Base-by-base conservation (phyloP, 495 filamentous ascomycete species). In the Penicillium lividum region DNA sequence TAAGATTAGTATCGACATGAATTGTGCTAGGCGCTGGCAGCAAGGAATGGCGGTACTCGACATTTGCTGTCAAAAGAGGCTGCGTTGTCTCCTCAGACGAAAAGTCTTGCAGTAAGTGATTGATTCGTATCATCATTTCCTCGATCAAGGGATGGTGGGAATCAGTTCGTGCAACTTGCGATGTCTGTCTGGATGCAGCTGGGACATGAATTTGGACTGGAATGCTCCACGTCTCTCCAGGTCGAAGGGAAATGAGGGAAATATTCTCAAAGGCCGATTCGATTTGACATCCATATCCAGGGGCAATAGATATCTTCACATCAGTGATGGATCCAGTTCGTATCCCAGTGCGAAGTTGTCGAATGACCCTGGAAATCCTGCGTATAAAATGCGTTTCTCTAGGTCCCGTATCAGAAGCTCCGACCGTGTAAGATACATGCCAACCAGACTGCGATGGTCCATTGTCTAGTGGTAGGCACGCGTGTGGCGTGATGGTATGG, bases 321-420 rank as follows among this genome's bases (percentile, higher is more conserved):
- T 68, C 34, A 5, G 43, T 25, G n/a, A 70, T 40, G 22, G n/a
- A 48, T 3, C 67, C 67, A 10, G 65, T 56, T n/a, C 50, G 50
- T 53, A 68, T 59, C 9, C 67, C 67, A 15, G 62, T 63, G 33
- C 67, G 65, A 42, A 70, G 51, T 34, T 70, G 67, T 15, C 56
- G 60, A 48, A 70, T 25, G n/a, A 62, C 49, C 22, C 51, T 58
- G 28, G 53, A 56, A 5, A 68, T 58, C 29, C 51, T 63, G 33
- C 55, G 67, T 30, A 57, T 56, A 18, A 70, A 64, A 44, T 63
- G 56, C 4, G 47, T 46, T 38, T 57, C 60, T 3, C 25, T 25
- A 7, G 50, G 36, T 8, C 25, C 43, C 18, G 49, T 11, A 27
- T 66, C 55, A 22, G 33, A 56, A 5, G 31, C 22, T 3, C 51